These are phyloP conservation scores for Candida ipomoeae DNA, from an alignment of 805 yeast genomes.

Conservation along the genomic window DNA sequence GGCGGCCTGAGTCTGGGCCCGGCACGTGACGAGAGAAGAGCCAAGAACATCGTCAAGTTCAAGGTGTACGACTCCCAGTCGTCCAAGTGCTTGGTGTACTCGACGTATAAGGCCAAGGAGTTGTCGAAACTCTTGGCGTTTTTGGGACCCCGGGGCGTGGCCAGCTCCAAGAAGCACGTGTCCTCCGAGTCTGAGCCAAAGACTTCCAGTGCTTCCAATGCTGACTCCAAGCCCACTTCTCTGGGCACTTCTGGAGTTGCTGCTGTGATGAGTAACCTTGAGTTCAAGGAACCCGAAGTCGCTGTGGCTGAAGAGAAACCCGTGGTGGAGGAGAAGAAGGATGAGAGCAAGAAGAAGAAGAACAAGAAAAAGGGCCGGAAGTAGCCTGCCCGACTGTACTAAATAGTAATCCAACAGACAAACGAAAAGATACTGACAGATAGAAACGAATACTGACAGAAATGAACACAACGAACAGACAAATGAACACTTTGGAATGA, in stretches of 20 bases:
- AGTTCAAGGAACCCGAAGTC: slow-evolving; percentile 24
- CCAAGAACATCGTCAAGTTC: slow-evolving; percentile 42
- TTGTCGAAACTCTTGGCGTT: slow-evolving; percentile 68
- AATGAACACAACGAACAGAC: too few species aligned
- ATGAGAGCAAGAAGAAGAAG: slow-evolving; percentile 30
- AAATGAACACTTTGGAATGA: too few species aligned
- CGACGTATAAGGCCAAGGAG: slow-evolving; percentile 64
- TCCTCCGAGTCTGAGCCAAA: too few species aligned
- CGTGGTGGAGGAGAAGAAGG: slow-evolving; percentile 25
- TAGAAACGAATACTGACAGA: too few species aligned
- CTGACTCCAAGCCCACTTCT: too few species aligned
- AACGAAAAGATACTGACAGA: too few species aligned
- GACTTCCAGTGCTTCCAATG: too few species aligned
- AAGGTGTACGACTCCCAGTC: slow-evolving; percentile 63
- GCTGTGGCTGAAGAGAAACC: slow-evolving; percentile 4
- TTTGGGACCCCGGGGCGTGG: slow-evolving; percentile 64
- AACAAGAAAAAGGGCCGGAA: slow-evolving; percentile 27
- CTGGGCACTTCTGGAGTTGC: slow-evolving; percentile 16
- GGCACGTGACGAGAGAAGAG: slow-evolving; percentile 10
- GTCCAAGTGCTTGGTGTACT: slow-evolving; percentile 57
- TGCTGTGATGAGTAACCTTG: slow-evolving; percentile 38
- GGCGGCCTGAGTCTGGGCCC: too few species aligned
- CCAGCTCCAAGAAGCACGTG: slow-evolving; percentile 2
- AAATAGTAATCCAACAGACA: neutral
- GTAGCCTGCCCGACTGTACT: neutral